A percentile compares a stretch with the other conserved stretches of the same genome.
These are phyloP conservation scores for Begonia peltatifolia DNA, from an alignment of 306 rosid genomes.

Conservation along the genomic window DNA sequence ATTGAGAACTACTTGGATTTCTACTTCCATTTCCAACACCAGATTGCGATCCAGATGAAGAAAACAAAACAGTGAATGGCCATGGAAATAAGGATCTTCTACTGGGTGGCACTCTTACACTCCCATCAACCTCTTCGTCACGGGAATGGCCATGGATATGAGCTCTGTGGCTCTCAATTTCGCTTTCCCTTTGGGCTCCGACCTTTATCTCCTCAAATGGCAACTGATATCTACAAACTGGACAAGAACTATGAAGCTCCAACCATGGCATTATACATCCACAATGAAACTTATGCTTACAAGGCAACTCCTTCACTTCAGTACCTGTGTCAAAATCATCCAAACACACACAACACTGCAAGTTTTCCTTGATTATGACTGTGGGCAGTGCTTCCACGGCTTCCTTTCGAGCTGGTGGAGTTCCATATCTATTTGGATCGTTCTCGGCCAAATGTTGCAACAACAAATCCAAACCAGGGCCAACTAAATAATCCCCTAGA, in stretches of 20 bases:
- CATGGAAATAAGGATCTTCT: constrained; percentile 60
- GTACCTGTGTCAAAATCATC: constrained; percentile 57
- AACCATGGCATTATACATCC: constrained; percentile 73
- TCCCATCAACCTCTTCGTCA: constrained; percentile 17
- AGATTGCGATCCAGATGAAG: constrained; percentile 26
- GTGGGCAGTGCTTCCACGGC: constrained; percentile 56
- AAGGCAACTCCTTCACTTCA: constrained; percentile 74
- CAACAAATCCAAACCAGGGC: constrained; percentile 61
- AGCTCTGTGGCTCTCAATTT: constrained; percentile 18
- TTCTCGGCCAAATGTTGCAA: constrained; percentile 75
- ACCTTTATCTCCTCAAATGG: constrained; percentile 41
- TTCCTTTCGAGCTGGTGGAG: constrained; percentile 67
- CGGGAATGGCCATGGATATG: constrained; percentile 14
- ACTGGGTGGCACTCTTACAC: constrained; percentile 30
- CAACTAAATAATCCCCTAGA: constrained; percentile 57
- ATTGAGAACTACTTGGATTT: constrained; percentile 22
- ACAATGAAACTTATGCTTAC: constrained; percentile 61
- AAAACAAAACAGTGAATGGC: constrained; percentile 60
- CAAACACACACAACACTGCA: constrained; percentile 71
- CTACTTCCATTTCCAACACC: constrained; percentile 18
- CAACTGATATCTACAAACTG: constrained; percentile 66
- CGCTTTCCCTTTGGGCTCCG: constrained; percentile 11
- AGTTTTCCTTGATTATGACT: constrained; percentile 24
- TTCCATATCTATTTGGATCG: constrained; percentile 63
- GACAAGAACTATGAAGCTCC: constrained; percentile 79